Base-by-base conservation (phyloP, 2,329 filamentous ascomycete genomes). In the Fusarium metavorans region DNA sequence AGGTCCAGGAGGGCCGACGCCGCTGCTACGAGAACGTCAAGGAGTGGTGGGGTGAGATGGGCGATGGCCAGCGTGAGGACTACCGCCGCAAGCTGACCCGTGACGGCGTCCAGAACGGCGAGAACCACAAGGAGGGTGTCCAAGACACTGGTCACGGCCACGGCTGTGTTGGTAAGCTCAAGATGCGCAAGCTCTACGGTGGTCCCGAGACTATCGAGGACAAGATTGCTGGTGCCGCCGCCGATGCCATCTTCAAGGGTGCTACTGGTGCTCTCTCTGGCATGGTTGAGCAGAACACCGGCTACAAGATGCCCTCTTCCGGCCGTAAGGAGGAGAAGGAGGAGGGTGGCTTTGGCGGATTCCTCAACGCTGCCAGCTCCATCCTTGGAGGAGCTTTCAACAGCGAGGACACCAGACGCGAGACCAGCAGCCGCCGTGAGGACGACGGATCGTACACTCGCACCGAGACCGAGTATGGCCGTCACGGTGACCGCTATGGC, bases 101-200 rank as follows among this genome's bases (percentile, higher is more conserved):
- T 20, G 87, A 93, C 0, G 95, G 96, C 68, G 94, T 98, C 59
- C 82, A 91, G 81, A 87, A 90, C 56, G 94, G 94, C 18, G 88
- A 92, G 70, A 98, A 98, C 83, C 95, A 98, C 85, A 96, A 94
- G 83, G 92, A 94, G 77, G 94, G 94, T 32, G 92, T 96, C 13
- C 85, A 95, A 18, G 95, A 98, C 82, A 92, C 90, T 62, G 95
- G 95, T 7, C 94, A 95, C 80, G 94, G 94, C 14, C 94, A 98
- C 80, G 95, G 95, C 61, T 97, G 95, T 80, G 87, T 85, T 70
- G 92, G 94, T 70, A 95, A 95, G 83, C 87, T 98, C 13, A 89
- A 92, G 73, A 93, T 97, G 89, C 91, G 92, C 72, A 95, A 93
- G 83, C 88, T 89, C 74, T 90, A 88, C 68, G 83, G 85, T 35